These are phyloP conservation scores for Penicillium nordicum DNA, from an alignment of 2,329 filamentous ascomycete species.

Conservation along the genomic window DNA sequence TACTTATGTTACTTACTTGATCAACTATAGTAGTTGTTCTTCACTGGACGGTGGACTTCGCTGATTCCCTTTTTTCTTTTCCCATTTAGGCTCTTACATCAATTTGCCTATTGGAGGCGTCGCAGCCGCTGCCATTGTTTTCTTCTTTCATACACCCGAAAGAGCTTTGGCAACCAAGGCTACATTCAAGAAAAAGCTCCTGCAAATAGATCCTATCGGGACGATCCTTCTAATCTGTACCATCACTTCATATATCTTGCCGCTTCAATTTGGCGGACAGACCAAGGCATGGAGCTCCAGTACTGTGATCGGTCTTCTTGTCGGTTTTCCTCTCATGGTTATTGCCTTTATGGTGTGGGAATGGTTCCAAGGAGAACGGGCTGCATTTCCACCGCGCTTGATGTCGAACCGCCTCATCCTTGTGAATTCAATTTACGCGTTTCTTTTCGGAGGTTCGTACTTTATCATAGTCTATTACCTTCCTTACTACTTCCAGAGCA, in stretches of 20 bases:
- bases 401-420: conserved; percentile 33
- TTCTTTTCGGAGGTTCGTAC: conserved; percentile 38
- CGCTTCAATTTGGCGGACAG: conserved; percentile 44
- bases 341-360: conserved; percentile 38
- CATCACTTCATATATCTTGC: neutral
- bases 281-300: conserved; percentile 36
- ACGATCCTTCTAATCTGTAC: conserved; percentile 39
- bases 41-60: neutral
- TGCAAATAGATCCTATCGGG: conserved; percentile 48
- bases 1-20: neutral
- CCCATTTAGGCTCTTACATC: neutral
- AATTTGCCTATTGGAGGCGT: neutral
- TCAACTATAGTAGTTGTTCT: neutral
- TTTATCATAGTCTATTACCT: conserved; percentile 46
- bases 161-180: neutral
- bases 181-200: conserved; percentile 34
- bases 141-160: conserved; percentile 13
- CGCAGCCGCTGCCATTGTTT: neutral
- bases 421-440: conserved; percentile 7
- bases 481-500: conserved; percentile 48
- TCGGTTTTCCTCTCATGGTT: conserved; percentile 42
- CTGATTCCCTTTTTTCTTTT: neutral
- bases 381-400: conserved; percentile 40
- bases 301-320: conserved; percentile 46
- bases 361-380: conserved; percentile 39